phyloP scores from a whole-genome alignment of 139 green algal genomes.

The Mesotaenium endlicherianum region DNA sequence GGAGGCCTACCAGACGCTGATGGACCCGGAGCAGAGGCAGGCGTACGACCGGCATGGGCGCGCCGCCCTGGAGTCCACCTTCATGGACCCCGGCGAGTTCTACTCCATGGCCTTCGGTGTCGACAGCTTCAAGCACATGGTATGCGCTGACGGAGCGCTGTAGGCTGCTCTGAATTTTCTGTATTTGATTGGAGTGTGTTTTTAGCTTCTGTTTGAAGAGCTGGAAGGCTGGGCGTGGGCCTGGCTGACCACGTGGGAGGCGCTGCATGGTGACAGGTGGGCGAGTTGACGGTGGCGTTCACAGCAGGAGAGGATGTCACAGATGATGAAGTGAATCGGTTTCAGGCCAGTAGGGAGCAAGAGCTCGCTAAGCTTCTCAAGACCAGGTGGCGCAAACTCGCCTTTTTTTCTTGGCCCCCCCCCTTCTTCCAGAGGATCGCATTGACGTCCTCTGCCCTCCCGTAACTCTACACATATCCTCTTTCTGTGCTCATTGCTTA shows the following conservation, averaged over 20 bases:
- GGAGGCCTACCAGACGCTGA: slow-evolving; percentile 44
- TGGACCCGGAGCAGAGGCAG: slow-evolving; percentile 8
- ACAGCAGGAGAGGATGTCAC: slow-evolving; percentile 18
- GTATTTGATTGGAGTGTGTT: background rate
- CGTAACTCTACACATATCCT: background rate
- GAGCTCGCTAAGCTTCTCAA: slow-evolving; percentile 26
- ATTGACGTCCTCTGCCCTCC: background rate
- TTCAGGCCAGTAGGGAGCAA: slow-evolving; percentile 27
- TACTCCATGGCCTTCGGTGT: slow-evolving; percentile 45
- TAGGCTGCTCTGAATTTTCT: background rate
- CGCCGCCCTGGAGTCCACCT: slow-evolving; percentile 5
- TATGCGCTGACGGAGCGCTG: background rate
- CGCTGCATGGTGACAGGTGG: slow-evolving; percentile 27
- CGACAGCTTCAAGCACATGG: slow-evolving; percentile 24
- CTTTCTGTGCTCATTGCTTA: too few species aligned
- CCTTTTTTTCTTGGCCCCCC: background rate
- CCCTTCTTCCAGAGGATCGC: background rate
- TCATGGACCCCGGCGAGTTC: slow-evolving; percentile 44
- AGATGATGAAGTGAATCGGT: slow-evolving; percentile 14
- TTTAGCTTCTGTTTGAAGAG: background rate
- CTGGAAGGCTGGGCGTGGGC: background rate
- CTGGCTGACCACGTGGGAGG: too few species aligned
- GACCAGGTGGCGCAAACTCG: background rate
- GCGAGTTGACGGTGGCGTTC: slow-evolving; percentile 40
- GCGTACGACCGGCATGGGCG: slow-evolving; percentile 12